phyloP scores from a whole-genome alignment of 1,284 basidiomycete genomes.

The Boletellus dicymbophilus region DNA sequence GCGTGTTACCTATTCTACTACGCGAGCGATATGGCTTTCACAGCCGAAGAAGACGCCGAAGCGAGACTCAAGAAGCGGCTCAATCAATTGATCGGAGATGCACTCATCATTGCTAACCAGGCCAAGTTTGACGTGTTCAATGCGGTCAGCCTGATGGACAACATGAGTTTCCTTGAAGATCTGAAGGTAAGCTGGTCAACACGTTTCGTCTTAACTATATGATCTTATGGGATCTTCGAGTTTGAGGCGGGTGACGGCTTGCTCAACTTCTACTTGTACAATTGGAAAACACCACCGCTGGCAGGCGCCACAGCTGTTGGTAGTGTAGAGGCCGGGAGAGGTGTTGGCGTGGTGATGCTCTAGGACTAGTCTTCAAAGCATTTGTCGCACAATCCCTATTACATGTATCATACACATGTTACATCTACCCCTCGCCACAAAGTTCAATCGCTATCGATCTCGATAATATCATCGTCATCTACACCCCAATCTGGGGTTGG shows the following conservation, averaged over 20 bases:
- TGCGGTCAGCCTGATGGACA: conserved; percentile 94
- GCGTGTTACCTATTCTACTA: conserved; percentile 97
- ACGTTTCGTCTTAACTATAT: conserved; percentile 1
- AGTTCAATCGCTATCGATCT: conserved; percentile 70
- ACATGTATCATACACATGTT: background rate
- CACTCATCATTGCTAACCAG: conserved; percentile 78
- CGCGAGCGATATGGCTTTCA: conserved; percentile 67
- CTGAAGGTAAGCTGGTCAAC: conserved; percentile 65
- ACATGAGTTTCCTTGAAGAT: conserved; percentile 79
- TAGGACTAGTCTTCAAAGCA: too few species aligned
- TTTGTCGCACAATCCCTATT: background rate
- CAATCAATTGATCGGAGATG: conserved; percentile 73
- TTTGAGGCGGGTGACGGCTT: conserved; percentile 91
- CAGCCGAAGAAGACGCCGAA: conserved; percentile 58
- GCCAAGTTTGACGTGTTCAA: conserved; percentile 96
- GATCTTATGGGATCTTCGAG: conserved; percentile 41
- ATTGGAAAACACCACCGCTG: conserved; percentile 84
- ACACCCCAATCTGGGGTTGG: conserved; percentile 78
- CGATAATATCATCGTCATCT: conserved; percentile 73
- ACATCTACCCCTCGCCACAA: too few species aligned
- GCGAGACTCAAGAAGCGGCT: conserved; percentile 71
- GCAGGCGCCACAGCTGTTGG: conserved; percentile 63
- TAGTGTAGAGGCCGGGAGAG: conserved; percentile 60
- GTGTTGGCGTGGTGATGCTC: conserved; percentile 83
- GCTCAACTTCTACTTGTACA: conserved; percentile 91